Evolutionary conservation across 2,329 filamentous ascomycete species (phyloP).

Genomic region (Aureobasidium melanogenum): DNA sequence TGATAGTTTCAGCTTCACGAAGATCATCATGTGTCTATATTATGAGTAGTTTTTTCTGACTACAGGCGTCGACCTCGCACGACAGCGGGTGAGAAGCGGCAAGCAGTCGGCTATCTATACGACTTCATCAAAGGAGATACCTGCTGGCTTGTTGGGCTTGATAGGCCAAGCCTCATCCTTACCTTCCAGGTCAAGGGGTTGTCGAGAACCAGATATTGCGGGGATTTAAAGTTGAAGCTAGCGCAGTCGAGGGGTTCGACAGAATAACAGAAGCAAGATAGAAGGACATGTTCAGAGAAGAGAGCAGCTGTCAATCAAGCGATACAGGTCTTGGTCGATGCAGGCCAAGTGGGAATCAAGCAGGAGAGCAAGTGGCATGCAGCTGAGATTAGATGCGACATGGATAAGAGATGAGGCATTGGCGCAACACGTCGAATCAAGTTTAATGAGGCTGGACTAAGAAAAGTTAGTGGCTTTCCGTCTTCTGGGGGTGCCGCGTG

Average conservation of each 20-base stretch:
- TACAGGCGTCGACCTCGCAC: background rate
- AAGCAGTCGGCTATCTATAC: background rate
- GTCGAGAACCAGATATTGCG: background rate
- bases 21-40: slow-evolving; percentile 1
- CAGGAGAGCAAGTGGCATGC: background rate
- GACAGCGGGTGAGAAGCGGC: background rate
- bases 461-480: slow-evolving; percentile 4
- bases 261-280: background rate
- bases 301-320: background rate
- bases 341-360: background rate
- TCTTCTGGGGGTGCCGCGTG: slow-evolving; percentile 5
- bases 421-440: slow-evolving; percentile 8
- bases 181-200: background rate
- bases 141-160: background rate
- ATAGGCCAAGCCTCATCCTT: slow-evolving; percentile 1
- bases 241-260: background rate
- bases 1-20: background rate
- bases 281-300: background rate
- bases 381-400: slow-evolving; percentile 1
- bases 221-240: slow-evolving; percentile 5
- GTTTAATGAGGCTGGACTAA: slow-evolving; percentile 10
- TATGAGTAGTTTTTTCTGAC: background rate
- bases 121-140: background rate
- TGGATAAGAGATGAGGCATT: slow-evolving; percentile 8
- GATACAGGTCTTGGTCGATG: background rate